A percentile compares a stretch with the other conserved stretches of the same genome.
Conservation (phyloP, 2,329 filamentous ascomycete species). For the Pochonia chlamydosporia region DNA sequence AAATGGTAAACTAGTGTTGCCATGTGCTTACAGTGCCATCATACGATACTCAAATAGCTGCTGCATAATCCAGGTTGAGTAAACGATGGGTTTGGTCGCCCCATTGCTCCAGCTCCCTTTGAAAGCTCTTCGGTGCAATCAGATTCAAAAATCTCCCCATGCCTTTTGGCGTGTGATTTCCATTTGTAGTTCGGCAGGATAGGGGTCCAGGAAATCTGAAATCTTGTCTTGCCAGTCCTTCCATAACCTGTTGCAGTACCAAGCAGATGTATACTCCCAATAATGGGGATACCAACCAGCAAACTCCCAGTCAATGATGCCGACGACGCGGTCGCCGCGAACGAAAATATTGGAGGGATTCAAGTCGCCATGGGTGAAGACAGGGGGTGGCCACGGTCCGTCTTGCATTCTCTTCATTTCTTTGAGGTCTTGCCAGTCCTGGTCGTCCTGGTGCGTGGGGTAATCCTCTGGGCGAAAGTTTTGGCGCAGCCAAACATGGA, state of each 20-base stretch:
- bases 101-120: no score
- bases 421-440: conserved; percentile 22
- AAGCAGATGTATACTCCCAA: conserved; percentile 25
- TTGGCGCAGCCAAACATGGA: conserved; percentile 25
- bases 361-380: conserved; percentile 43
- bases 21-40: no score
- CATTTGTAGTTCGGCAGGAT: background rate
- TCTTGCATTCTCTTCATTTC: conserved; percentile 31
- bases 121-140: no score
- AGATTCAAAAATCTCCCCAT: background rate
- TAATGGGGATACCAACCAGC: conserved; percentile 27
- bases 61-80: no score
- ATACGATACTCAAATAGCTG: no score
- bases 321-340: conserved; percentile 32
- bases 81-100: no score
- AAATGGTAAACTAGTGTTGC: no score
- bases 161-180: background rate
- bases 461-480: conserved; percentile 18
- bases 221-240: background rate
- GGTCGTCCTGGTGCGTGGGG: conserved; percentile 8
- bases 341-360: conserved; percentile 37
- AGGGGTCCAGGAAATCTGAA: background rate
- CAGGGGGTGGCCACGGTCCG: conserved; percentile 25
- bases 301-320: conserved; percentile 34
- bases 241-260: background rate